Evolutionary conservation across 78 protist species (phyloP), one percentile per base, ranked within the genome.

Genomic region (Dictyostelium discoideum): DNA sequence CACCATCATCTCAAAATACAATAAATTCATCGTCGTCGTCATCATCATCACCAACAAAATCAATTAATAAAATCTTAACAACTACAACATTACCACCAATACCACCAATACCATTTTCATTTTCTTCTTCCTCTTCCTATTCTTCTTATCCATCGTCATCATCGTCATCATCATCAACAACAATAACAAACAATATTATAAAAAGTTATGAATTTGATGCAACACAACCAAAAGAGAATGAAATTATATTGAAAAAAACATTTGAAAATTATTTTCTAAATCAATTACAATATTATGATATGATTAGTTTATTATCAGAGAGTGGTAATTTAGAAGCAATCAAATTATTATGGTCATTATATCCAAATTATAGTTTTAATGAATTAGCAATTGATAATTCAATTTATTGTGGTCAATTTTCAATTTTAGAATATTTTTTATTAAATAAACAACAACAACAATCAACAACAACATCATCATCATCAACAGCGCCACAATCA

Each of bases 211-310:
- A 60, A 5, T 60, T 60, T 20, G 24, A 60, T 20, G 18, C 69
- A 60, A 60, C 26, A 60, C 69, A 60, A 60, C 26, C 69, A 60
- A 60, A 60, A 60, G 69, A 60, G 42, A 74, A 11, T 18, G 46
- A 74, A 37, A 74, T 37, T 10, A 74, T 74, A 74, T 60, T 60
- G 26, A 60, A 60, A 20, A 20, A 20, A 60, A 60, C 69, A 60
- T 74, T 32, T 74, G 14, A 26, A 18, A 74, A 74, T 74, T 74
- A 74, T 37, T 74, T 74, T 37, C 8, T 13, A 14, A 74, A 18
- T 74, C 81, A 74, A 29, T 37, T 74, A 74, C 37, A 74, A 74
- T 74, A 74, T 16, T 74, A 37, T 37, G 81, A 74, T 74, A 37
- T 74, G 46, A 32, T 74, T 18, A 74, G 24, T 16, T 37, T 74